phyloP scores from a whole-genome alignment of 176 grass and related monocot genomes.

The Rhynchospora pubera region DNA sequence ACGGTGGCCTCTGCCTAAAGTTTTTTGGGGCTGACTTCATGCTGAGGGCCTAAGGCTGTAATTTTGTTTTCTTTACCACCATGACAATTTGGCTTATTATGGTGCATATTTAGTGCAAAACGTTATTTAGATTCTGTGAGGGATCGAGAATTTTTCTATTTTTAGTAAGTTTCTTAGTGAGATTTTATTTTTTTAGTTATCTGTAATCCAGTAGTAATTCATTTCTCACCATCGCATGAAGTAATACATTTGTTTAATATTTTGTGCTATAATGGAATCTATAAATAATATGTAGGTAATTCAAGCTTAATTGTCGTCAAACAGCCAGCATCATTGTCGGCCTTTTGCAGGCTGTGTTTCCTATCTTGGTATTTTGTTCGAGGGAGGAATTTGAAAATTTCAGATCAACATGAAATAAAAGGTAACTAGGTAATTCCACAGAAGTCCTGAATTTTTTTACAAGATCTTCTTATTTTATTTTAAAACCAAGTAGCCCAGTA shows the following conservation, averaged over 20 bases:
- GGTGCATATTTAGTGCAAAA: background rate
- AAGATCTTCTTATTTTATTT: too few relatives aligned
- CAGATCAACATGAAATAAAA: background rate
- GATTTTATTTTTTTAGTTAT: too few relatives aligned
- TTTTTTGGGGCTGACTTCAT: conserved; percentile 26
- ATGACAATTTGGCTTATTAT: background rate
- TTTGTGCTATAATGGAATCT: background rate
- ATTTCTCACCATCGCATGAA: background rate
- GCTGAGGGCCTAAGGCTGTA: background rate
- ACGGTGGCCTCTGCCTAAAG: conserved; percentile 19
- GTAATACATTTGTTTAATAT: background rate
- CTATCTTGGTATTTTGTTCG: background rate
- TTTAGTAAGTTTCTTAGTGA: background rate
- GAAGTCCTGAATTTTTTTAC: too few relatives aligned
- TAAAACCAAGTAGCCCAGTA: too few relatives aligned
- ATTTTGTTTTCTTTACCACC: background rate
- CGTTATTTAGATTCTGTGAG: background rate
- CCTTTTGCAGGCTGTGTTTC: background rate
- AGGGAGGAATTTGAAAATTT: background rate
- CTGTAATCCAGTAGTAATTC: background rate
- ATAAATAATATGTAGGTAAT: background rate
- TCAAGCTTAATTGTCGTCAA: background rate
- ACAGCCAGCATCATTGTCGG: background rate
- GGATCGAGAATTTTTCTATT: background rate
- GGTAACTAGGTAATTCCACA: background rate